phyloP scores from a whole-genome alignment of 352 stramenopile species.

The Blastocystis sp. region DNA sequence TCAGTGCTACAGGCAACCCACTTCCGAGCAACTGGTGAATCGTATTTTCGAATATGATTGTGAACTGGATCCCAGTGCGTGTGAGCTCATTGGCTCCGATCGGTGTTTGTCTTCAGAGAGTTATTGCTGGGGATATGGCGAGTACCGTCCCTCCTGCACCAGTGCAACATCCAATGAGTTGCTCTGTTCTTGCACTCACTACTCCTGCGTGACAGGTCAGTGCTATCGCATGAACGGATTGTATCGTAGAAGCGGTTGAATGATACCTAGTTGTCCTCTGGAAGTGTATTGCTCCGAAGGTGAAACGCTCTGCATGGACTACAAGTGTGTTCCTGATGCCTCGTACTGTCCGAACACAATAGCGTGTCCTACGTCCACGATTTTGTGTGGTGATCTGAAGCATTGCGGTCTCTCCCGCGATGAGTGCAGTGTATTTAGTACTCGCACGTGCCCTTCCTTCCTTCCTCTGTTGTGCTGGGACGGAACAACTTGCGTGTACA shows the following conservation, averaged over 20 bases:
- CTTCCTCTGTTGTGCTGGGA: not conserved
- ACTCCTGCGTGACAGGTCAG: not conserved
- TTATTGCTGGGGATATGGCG: slow-evolving; percentile 14
- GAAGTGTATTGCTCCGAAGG: not conserved
- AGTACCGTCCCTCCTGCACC: not conserved
- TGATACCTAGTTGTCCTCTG: not conserved
- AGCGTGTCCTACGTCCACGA: not conserved
- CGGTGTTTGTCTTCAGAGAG: not conserved
- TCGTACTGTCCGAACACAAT: not conserved
- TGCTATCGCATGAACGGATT: not conserved
- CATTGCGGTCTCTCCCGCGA: slow-evolving; percentile 4
- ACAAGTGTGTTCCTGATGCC: not conserved
- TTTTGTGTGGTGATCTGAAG: slow-evolving; percentile 16
- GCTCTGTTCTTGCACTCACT: not conserved
- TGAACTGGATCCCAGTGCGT: not conserved
- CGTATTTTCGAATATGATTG: not conserved
- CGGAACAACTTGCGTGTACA: not conserved
- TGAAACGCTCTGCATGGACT: not conserved
- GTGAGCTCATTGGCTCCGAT: not conserved
- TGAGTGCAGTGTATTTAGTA: not conserved
- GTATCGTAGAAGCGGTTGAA: not conserved
- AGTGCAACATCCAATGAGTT: not conserved
- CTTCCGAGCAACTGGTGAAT: not conserved
- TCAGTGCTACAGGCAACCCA: not conserved
- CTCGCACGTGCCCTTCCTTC: not conserved